Percentiles rank a stretch among this genome's conserved stretches.
Evolutionary conservation across 805 yeast species (phyloP).

Genomic region (Ogataea salicorniae): DNA sequence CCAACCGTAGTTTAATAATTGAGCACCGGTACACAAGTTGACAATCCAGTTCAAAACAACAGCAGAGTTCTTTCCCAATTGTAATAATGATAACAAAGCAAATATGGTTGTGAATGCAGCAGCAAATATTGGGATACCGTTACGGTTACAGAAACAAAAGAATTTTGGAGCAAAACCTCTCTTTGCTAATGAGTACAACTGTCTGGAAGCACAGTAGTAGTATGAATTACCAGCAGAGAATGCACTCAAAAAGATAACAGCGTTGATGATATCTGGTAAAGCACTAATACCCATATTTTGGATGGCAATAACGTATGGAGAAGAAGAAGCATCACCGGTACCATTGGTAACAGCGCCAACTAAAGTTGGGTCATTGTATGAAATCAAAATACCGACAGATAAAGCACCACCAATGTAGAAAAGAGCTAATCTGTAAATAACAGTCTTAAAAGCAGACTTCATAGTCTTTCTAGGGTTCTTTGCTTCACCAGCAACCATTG

Average conservation of each 20-base stretch:
- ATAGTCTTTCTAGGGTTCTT: conserved; percentile 36
- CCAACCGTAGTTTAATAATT: conserved; percentile 40
- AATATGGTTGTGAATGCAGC: conserved; percentile 46
- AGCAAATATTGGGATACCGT: conserved; percentile 66
- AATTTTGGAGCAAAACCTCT: conserved; percentile 68
- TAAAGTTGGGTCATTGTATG: conserved; percentile 30
- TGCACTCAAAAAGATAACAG: conserved; percentile 61
- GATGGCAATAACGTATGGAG: conserved; percentile 80
- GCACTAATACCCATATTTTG: conserved; percentile 51
- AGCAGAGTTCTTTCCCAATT: conserved; percentile 29
- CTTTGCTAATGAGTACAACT: conserved; percentile 58
- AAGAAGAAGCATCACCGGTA: conserved; percentile 65
- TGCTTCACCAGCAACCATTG: conserved; percentile 40
- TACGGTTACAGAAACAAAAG: conserved; percentile 52
- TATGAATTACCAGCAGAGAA: conserved; percentile 78
- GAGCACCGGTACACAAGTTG: conserved; percentile 41
- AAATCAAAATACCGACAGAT: conserved; percentile 33
- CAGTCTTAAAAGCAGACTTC: conserved; percentile 35
- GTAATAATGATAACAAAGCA: conserved; percentile 60
- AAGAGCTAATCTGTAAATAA: conserved; percentile 35
- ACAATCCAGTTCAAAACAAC: conserved; percentile 39
- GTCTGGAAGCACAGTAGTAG: conserved; percentile 59
- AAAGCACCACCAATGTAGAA: conserved; percentile 39
- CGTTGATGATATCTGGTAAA: conserved; percentile 71
- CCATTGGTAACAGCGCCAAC: conserved; percentile 45